Conservation (phyloP, 345 rosid species). For the Cardamine chenopodiifolia region DNA sequence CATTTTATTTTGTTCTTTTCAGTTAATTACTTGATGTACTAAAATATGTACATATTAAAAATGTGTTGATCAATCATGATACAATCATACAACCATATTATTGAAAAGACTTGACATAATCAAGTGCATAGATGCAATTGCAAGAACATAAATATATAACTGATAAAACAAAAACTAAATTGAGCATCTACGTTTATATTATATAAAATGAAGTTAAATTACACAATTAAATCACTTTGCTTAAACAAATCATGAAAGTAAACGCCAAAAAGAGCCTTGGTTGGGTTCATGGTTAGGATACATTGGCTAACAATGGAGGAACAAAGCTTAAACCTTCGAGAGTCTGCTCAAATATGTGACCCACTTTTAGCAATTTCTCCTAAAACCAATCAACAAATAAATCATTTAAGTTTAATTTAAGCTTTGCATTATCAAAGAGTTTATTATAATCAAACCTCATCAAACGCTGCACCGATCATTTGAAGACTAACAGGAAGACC, state of each 20-base stretch:
- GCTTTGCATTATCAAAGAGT: not conserved
- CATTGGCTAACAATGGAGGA: slow-evolving; percentile 57
- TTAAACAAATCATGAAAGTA: slow-evolving; percentile 8
- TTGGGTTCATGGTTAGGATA: slow-evolving; percentile 11
- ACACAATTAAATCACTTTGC: slow-evolving; percentile 20
- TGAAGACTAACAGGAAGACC: slow-evolving; percentile 95
- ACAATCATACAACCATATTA: not conserved
- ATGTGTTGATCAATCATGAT: too few relatives aligned
- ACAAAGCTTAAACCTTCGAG: slow-evolving; percentile 64
- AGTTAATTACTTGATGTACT: too few relatives aligned
- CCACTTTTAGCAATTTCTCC: slow-evolving; percentile 76
- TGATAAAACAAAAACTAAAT: not conserved
- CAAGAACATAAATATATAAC: not conserved
- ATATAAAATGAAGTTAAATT: not conserved
- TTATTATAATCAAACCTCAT: slow-evolving; percentile 60
- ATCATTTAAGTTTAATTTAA: not conserved
- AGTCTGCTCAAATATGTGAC: slow-evolving; percentile 92
- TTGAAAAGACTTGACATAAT: slow-evolving; percentile 5
- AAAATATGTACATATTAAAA: too few relatives aligned
- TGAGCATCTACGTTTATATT: slow-evolving; percentile 15
- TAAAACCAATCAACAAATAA: slow-evolving; percentile 43
- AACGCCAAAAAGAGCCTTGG: not conserved
- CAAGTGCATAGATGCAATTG: slow-evolving; percentile 12
- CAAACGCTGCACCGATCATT: slow-evolving; percentile 89
- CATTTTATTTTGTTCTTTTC: too few relatives aligned